Evolutionary conservation across 1,284 basidiomycete genomes (phyloP), one percentile per base, ranked within the genome.

Genomic region (Vanrija pseudolonga): DNA sequence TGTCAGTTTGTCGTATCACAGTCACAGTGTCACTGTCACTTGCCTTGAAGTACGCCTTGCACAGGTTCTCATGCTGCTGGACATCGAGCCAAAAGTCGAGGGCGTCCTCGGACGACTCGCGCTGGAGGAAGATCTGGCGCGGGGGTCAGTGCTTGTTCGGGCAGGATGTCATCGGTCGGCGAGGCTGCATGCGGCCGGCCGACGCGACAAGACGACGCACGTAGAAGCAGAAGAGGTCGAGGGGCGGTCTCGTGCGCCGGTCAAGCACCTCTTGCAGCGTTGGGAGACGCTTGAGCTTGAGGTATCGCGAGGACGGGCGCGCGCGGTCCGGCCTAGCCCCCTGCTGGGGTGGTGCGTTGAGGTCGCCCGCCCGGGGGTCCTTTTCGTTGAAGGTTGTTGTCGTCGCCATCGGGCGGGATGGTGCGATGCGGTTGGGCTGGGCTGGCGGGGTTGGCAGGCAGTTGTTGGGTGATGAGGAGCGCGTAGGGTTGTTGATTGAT

Each of bases 1-100:
- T 6, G 53, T 60, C 41, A 61, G 58, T 24, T 39, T 12, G 8
- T 18, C 6, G 3, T 24, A 18, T 23, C 19, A 14, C 3, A 15
- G 15, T 14, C 3, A 44, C n/a, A 8, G 23, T 20, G 42, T 4
- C 20, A 9, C 14, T 12, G 9, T 19, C 45, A 19, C 72, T 60
- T 48, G 75, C 76, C 68, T 97, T 96, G 84, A 98, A 97, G 77
- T 97, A 98, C 7, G 94, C 95, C 56, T 93, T 84, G 77, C 94
- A 98, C 42, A 98, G 84, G 72, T 97, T 97, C 79, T 98, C 96
- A 74, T 98, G 95, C 78, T 98, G 95, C 68, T 97, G 92, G 2
- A 98, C 95, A 71, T 98, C 95, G 32, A 98, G 84, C 94, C 94
- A 98, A 68, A 98, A 98, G 76, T 98, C 95, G 47, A 98, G 80